These are phyloP conservation scores for Castanea crenata DNA, from an alignment of 306 rosid species.

Conservation along the genomic window DNA sequence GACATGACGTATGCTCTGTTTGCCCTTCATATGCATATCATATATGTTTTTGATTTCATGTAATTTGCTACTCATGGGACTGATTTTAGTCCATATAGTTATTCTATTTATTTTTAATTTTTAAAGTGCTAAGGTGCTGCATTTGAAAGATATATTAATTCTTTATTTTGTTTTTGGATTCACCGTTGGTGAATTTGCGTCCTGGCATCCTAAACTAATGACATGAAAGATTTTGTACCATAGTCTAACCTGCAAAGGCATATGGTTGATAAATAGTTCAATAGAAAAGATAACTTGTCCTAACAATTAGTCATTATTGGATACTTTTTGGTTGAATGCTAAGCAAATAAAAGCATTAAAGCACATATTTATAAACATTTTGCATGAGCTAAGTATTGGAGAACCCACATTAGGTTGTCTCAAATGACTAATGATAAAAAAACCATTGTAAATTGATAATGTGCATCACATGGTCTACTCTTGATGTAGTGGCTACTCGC, in stretches of 20 bases:
- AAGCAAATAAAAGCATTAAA: background rate
- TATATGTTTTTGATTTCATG: slow-evolving; percentile 2
- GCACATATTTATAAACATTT: background rate
- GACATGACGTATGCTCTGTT: slow-evolving; percentile 64
- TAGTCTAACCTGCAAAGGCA: background rate
- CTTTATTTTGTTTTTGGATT: background rate
- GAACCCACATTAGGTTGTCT: background rate
- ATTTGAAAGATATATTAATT: background rate
- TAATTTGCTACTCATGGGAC: slow-evolving; percentile 4
- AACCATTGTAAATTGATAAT: too few relatives aligned
- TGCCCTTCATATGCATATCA: background rate
- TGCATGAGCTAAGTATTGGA: background rate
- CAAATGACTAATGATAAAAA: too few relatives aligned
- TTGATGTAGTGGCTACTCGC: too few relatives aligned
- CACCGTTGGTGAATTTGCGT: background rate
- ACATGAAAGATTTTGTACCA: background rate
- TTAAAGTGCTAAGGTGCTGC: slow-evolving; percentile 6
- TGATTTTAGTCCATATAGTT: slow-evolving; percentile 6
- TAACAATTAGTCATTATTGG: background rate
- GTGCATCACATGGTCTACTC: too few relatives aligned
- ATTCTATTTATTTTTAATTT: slow-evolving; percentile 6
- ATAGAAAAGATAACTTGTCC: too few relatives aligned
- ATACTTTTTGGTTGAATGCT: background rate
- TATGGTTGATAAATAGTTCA: background rate
- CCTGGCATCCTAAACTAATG: background rate